Conservation (phyloP, 2,329 filamentous ascomycete genomes). For the Metarhizium anisopliae region DNA sequence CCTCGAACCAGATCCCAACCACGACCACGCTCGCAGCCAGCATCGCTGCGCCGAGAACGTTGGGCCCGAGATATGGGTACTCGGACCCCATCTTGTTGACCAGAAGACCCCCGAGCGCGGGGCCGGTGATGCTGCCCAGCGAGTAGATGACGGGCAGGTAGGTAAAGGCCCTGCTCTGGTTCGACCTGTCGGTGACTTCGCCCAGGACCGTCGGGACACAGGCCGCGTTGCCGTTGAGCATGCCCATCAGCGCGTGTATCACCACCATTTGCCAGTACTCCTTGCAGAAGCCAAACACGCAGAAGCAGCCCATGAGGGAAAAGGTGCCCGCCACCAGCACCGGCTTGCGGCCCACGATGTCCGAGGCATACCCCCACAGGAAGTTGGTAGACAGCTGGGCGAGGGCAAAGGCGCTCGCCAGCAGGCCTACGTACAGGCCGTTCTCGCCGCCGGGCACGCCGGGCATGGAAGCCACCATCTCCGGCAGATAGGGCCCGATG, state of each 20-base stretch:
- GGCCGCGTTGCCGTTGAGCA: constrained; percentile 91
- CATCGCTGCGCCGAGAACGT: constrained; percentile 66
- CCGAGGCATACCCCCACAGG: constrained; percentile 43
- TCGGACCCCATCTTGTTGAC: constrained; percentile 52
- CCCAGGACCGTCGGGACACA: constrained; percentile 90
- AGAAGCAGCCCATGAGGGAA: constrained; percentile 73
- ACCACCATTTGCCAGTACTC: constrained; percentile 76
- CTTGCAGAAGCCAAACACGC: constrained; percentile 78
- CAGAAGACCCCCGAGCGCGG: constrained; percentile 79
- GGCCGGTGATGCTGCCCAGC: constrained; percentile 85
- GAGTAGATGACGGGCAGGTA: constrained; percentile 97
- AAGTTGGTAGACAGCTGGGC: constrained; percentile 92
- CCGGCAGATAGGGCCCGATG: constrained; percentile 87
- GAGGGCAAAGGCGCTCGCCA: constrained; percentile 85
- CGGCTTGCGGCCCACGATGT: constrained; percentile 65
- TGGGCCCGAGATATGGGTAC: constrained; percentile 81
- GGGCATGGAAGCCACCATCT: constrained; percentile 82
- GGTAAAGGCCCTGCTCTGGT: constrained; percentile 87
- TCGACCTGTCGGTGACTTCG: constrained; percentile 89
- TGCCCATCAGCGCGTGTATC: constrained; percentile 82
- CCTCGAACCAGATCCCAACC: constrained; percentile 73
- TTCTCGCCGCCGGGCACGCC: constrained; percentile 63
- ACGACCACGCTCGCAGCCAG: constrained; percentile 65
- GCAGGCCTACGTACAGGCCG: constrained; percentile 80
- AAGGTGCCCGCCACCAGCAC: constrained; percentile 70